These are phyloP conservation scores for Lecanosticta acicola DNA, from an alignment of 2,329 filamentous ascomycete genomes.

Conservation along the genomic window DNA sequence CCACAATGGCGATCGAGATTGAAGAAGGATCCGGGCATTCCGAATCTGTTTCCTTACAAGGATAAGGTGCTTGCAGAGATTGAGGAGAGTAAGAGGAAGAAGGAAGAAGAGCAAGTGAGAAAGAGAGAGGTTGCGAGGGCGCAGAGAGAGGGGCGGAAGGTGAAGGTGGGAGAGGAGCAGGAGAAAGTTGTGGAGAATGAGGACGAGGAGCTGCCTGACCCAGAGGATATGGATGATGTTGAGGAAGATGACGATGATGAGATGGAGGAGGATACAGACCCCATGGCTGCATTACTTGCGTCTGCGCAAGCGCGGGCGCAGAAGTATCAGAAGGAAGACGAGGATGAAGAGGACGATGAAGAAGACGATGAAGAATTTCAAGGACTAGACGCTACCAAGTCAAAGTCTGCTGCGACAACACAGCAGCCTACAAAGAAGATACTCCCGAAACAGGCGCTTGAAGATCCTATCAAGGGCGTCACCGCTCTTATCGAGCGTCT, in stretches of 20 bases:
- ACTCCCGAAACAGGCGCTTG: constrained; percentile 87
- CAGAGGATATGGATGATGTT: constrained; percentile 32
- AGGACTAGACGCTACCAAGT: constrained; percentile 21
- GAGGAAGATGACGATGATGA: constrained; percentile 53
- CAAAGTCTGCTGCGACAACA: constrained; percentile 8
- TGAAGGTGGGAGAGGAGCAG: constrained; percentile 42
- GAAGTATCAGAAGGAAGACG: constrained; percentile 55
- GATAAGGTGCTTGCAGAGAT: constrained; percentile 91
- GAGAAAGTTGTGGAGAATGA: constrained; percentile 33
- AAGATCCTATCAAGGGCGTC: constrained; percentile 84
- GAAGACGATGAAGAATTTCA: constrained; percentile 49
- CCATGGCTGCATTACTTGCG: constrained; percentile 85
- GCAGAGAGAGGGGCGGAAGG: constrained; percentile 34
- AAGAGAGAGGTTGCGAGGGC: constrained; percentile 62
- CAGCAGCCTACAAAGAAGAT: constrained; percentile 53
- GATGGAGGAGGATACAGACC: constrained; percentile 62
- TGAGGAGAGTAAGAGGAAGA: constrained; percentile 76
- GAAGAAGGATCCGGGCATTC: constrained; percentile 97
- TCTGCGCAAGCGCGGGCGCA: constrained; percentile 76
- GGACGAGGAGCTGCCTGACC: constrained; percentile 1
- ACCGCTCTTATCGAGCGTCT: constrained; percentile 76
- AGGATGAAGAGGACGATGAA: constrained; percentile 54
- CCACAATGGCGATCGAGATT: constrained; percentile 91
- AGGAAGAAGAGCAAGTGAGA: constrained; percentile 70
- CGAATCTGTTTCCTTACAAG: constrained; percentile 96